These are phyloP conservation scores for Boletales sp. DNA, from an alignment of 768 basidiomycete species.

Conservation along the genomic window DNA sequence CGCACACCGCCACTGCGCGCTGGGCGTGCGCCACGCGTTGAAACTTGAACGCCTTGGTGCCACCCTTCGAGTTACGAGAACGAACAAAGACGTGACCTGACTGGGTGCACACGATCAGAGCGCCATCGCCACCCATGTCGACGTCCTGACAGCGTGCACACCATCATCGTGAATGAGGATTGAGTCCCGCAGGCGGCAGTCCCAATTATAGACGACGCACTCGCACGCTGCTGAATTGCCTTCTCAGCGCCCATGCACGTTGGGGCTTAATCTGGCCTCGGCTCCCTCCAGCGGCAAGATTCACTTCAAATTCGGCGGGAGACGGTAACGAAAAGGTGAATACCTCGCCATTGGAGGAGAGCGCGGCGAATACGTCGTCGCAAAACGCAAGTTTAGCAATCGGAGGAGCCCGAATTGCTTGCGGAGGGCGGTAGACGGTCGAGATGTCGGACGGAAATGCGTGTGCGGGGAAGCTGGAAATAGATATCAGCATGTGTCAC, in stretches of 20 bases:
- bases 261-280: constrained; percentile 62
- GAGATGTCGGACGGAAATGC: constrained; percentile 72
- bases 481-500: neutral
- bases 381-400: constrained; percentile 79
- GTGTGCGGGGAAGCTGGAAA: constrained; percentile 65
- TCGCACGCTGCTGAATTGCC: constrained; percentile 80
- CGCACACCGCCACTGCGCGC: constrained; percentile 78
- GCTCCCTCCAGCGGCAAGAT: constrained; percentile 12
- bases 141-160: constrained; percentile 56
- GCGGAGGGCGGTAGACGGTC: constrained; percentile 74
- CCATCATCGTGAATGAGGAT: neutral
- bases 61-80: constrained; percentile 44
- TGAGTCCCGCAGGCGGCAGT: constrained; percentile 1
- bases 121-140: constrained; percentile 82
- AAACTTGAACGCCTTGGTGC: constrained; percentile 65
- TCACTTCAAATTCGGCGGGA: constrained; percentile 28
- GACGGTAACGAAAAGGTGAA: constrained; percentile 67
- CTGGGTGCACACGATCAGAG: constrained; percentile 87
- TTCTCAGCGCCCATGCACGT: constrained; percentile 85
- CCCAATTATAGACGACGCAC: constrained; percentile 34
- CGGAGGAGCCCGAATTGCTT: constrained; percentile 61
- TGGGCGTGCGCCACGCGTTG: constrained; percentile 78
- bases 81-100: constrained; percentile 94
- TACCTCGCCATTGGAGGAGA: constrained; percentile 86
- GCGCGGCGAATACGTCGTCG: constrained; percentile 77